Conservation (phyloP, 2,329 filamentous ascomycete genomes). For the Epichloe coenophiala region DNA sequence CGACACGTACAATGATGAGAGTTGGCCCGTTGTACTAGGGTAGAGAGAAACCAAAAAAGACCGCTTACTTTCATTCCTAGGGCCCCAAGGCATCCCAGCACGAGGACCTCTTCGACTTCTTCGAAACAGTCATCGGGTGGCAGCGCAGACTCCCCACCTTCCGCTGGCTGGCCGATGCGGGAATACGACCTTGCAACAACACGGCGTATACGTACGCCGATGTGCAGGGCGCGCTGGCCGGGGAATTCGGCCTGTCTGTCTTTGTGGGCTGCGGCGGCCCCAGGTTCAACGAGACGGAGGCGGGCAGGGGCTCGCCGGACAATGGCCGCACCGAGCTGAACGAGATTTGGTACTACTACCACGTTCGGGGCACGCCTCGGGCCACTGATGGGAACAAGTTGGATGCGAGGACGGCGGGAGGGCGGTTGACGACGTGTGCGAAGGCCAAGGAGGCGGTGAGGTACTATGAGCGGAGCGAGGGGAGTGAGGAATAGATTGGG, state of each 20-base stretch:
- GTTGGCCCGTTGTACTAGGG: too few species aligned
- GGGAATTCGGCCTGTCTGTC: conserved; percentile 38
- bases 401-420: conserved; percentile 31
- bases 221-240: conserved; percentile 36
- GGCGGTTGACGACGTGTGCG: conserved; percentile 40
- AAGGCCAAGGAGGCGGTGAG: conserved; percentile 35
- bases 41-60: too few species aligned
- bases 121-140: conserved; percentile 44
- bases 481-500: conserved; percentile 10
- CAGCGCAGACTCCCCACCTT: conserved; percentile 46
- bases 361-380: conserved; percentile 45
- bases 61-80: conserved; percentile 2
- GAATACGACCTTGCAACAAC: conserved; percentile 43
- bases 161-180: conserved; percentile 39
- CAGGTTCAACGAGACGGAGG: conserved; percentile 44
- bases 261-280: conserved; percentile 50
- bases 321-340: conserved; percentile 41
- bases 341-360: conserved; percentile 56
- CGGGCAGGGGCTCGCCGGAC: conserved; percentile 39
- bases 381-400: conserved; percentile 30
- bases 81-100: conserved; percentile 41
- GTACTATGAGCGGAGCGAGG: conserved; percentile 37
- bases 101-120: conserved; percentile 49
- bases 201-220: conserved; percentile 40
- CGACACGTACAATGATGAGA: too few species aligned